Conservation (phyloP, 345 rosid genomes). For the Sapria himalayana region DNA sequence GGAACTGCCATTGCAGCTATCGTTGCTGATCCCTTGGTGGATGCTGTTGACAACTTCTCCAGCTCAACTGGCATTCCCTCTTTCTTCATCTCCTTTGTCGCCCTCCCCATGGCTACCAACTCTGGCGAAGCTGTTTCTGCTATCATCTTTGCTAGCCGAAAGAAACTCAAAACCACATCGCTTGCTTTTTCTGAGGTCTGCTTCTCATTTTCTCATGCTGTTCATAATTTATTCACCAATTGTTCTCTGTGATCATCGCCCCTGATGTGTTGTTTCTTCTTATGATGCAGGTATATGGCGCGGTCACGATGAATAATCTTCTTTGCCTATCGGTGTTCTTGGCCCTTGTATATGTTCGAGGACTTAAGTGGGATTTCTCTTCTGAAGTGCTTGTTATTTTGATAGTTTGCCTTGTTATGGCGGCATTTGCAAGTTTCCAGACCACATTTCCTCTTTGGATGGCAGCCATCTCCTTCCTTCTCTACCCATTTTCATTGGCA, state of each 20-base stretch:
- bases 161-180: conserved; percentile 58
- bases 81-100: conserved; percentile 87
- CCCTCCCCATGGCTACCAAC: conserved; percentile 76
- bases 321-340: conserved; percentile 85
- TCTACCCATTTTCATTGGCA: conserved; percentile 69
- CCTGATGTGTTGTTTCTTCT: too few relatives aligned
- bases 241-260: too few relatives aligned
- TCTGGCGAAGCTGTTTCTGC: conserved; percentile 93
- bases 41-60: conserved; percentile 72
- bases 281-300: conserved; percentile 61
- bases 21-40: conserved; percentile 94
- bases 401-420: conserved; percentile 71
- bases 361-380: conserved; percentile 88
- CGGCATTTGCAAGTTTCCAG: conserved; percentile 61
- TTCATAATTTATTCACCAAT: background rate
- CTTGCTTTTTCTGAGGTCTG: conserved; percentile 81
- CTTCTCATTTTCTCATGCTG: background rate
- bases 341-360: conserved; percentile 61
- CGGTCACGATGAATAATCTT: conserved; percentile 76
- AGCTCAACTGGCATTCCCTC: conserved; percentile 81
- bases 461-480: conserved; percentile 36
- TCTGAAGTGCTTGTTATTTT: conserved; percentile 76
- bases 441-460: conserved; percentile 92
- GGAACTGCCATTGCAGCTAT: conserved; percentile 76
- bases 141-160: conserved; percentile 69